Conservation (phyloP, 2,329 filamentous ascomycete genomes). For the Diaporthe citri region DNA sequence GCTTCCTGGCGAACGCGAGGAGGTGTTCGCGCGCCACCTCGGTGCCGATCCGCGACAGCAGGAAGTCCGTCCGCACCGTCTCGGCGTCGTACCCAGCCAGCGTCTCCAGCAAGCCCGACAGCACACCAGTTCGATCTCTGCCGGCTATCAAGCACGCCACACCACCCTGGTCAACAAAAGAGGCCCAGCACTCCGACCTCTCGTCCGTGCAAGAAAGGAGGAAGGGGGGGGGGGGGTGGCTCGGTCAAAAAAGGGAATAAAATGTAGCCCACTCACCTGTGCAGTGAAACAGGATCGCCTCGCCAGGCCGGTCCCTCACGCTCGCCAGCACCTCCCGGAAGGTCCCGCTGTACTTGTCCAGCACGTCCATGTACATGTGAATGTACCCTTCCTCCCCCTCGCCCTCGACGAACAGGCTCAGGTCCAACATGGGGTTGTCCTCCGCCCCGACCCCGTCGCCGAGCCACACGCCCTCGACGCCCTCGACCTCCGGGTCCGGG, state of each 20-base stretch:
- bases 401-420: constrained; percentile 59
- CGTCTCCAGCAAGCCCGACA: constrained; percentile 63
- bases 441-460: constrained; percentile 47
- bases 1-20: constrained; percentile 54
- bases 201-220: too few species aligned
- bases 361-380: constrained; percentile 61
- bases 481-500: constrained; percentile 60
- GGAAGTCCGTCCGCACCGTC: constrained; percentile 61
- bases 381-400: constrained; percentile 59
- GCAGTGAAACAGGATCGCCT: constrained; percentile 66
- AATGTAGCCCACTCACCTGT: constrained; percentile 56
- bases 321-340: constrained; percentile 61
- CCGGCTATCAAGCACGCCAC: constrained; percentile 55
- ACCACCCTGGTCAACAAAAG: not conserved
- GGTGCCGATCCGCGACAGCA: constrained; percentile 66
- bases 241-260: not conserved
- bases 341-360: constrained; percentile 56
- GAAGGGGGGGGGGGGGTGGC: too few species aligned
- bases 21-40: constrained; percentile 65
- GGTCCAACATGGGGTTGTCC: constrained; percentile 52
- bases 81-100: constrained; percentile 61
- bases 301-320: constrained; percentile 58
- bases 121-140: constrained; percentile 66
- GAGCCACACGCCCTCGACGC: constrained; percentile 61
- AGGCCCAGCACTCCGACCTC: not conserved